Conservation (phyloP, 805 yeast genomes). For the Myxozyma sirexii region DNA sequence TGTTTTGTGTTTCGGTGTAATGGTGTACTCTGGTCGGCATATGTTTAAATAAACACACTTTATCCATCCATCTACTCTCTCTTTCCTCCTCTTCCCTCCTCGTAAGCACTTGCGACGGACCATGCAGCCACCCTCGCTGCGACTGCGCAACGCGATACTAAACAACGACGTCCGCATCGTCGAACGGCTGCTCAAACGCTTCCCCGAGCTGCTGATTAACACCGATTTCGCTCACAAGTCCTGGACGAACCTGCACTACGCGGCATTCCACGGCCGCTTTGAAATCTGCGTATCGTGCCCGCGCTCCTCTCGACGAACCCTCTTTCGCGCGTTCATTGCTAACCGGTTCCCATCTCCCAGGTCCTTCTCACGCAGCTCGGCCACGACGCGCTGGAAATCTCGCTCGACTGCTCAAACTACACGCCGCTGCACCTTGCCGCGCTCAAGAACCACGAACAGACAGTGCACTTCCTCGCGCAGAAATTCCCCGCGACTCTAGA, state of each 20-base stretch:
- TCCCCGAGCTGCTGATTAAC: slow-evolving; percentile 69
- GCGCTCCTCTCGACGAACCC: neutral
- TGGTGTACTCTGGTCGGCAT: too few species aligned
- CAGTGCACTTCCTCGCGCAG: slow-evolving; percentile 71
- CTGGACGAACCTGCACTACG: slow-evolving; percentile 83
- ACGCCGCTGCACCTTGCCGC: slow-evolving; percentile 76
- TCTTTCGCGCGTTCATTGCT: neutral
- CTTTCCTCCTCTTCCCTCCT: neutral
- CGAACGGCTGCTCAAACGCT: slow-evolving; percentile 63
- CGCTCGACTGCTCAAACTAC: slow-evolving; percentile 56
- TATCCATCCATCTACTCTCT: too few species aligned
- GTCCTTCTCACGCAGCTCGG: slow-evolving; percentile 54
- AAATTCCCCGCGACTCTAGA: slow-evolving; percentile 62
- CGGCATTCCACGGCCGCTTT: slow-evolving; percentile 72
- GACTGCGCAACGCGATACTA: slow-evolving; percentile 70
- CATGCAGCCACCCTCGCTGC: slow-evolving; percentile 63
- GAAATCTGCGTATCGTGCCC: slow-evolving; percentile 66
- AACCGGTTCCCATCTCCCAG: neutral
- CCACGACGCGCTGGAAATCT: slow-evolving; percentile 55
- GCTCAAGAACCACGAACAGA: slow-evolving; percentile 64
- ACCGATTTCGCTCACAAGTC: slow-evolving; percentile 51
- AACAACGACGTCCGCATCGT: slow-evolving; percentile 66
- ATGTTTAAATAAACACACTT: too few species aligned
- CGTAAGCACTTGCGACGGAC: neutral
- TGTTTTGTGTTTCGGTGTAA: neutral